These are phyloP conservation scores for Brassica nigra DNA, from an alignment of 345 rosid genomes.

Conservation along the genomic window DNA sequence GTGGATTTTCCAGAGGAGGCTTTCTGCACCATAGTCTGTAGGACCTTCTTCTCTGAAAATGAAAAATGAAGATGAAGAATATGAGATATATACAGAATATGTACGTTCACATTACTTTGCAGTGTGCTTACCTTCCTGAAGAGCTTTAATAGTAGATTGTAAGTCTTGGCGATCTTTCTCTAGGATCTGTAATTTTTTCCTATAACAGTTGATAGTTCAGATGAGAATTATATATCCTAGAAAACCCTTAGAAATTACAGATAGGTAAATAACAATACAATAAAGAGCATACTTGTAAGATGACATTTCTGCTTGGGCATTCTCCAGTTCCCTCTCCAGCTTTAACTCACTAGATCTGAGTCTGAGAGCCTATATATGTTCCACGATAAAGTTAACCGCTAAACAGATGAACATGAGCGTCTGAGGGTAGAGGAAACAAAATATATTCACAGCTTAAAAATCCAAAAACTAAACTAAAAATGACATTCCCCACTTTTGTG, in stretches of 20 bases:
- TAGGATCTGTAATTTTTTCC: constrained; percentile 80
- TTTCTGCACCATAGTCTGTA: constrained; percentile 84
- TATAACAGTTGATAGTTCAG: constrained; percentile 39
- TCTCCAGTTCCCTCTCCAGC: constrained; percentile 91
- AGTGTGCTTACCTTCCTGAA: constrained; percentile 75
- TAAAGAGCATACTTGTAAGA: constrained; percentile 63
- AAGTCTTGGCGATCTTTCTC: constrained; percentile 93
- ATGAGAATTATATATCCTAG: constrained; percentile 3
- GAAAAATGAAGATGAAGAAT: constrained; percentile 4
- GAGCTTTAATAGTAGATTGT: constrained; percentile 78
- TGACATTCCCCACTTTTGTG: constrained; percentile 16
- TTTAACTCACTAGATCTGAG: constrained; percentile 91
- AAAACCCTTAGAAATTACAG: neutral
- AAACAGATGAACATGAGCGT: constrained; percentile 24
- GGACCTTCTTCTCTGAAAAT: constrained; percentile 83
- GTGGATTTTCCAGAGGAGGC: constrained; percentile 59
- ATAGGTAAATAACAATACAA: constrained; percentile 21
- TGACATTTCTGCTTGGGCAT: constrained; percentile 69
- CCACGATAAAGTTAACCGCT: constrained; percentile 17
- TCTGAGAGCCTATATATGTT: constrained; percentile 71
- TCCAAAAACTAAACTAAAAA: constrained; percentile 6
- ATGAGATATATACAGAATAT: constrained; percentile 17
- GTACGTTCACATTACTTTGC: neutral
- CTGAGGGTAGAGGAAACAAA: constrained; percentile 29
- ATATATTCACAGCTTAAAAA: neutral